Conservation (phyloP, 148 eudicot genomes). For the Diospyros lotus region DNA sequence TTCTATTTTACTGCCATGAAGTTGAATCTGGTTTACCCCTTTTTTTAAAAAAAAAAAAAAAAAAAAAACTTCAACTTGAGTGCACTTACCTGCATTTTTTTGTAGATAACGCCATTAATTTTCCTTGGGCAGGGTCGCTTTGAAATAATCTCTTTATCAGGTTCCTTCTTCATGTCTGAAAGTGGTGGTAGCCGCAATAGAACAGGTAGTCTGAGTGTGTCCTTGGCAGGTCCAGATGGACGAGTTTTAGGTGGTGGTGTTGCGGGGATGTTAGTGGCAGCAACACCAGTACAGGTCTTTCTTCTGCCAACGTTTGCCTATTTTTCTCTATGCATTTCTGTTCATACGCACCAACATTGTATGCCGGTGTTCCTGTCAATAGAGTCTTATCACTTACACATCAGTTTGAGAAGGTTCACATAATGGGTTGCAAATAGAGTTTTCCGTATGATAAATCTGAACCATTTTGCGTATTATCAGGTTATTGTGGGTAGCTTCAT, state of each 20-base stretch:
- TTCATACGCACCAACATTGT: not conserved
- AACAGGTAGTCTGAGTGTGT: slow-evolving; percentile 68
- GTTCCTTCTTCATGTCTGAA: slow-evolving; percentile 67
- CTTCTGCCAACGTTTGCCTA: not conserved
- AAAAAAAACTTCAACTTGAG: not conserved
- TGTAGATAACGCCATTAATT: not conserved
- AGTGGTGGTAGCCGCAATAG: slow-evolving; percentile 48
- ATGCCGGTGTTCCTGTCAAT: too few species aligned
- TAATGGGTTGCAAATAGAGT: too few species aligned
- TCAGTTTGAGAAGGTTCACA: not conserved
- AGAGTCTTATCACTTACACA: not conserved
- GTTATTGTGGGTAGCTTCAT: slow-evolving; percentile 89
- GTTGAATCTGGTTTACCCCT: not conserved
- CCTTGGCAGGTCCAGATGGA: slow-evolving; percentile 85
- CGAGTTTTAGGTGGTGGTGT: slow-evolving; percentile 86
- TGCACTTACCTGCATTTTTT: not conserved
- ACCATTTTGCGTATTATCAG: slow-evolving; percentile 29
- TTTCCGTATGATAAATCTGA: not conserved
- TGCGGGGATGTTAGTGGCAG: slow-evolving; percentile 70
- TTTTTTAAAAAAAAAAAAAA: not conserved
- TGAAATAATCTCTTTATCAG: slow-evolving; percentile 86
- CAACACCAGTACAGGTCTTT: slow-evolving; percentile 76
- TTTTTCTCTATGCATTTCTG: not conserved
- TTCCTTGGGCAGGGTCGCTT: slow-evolving; percentile 69
- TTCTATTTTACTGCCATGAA: not conserved